Evolutionary conservation across 345 rosid species (phyloP).

Genomic region (Euclidium syriacum): DNA sequence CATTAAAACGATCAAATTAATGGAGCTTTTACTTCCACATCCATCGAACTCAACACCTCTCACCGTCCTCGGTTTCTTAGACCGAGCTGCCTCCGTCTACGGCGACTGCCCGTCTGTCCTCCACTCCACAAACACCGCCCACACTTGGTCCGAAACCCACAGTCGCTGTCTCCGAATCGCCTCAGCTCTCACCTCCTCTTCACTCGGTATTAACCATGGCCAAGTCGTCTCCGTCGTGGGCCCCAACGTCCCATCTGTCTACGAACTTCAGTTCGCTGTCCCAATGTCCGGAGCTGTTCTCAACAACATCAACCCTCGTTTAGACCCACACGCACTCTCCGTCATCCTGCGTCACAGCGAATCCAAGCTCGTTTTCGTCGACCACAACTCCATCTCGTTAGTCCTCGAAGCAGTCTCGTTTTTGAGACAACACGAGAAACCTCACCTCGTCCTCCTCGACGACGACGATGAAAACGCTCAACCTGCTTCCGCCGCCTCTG

Average conservation of each 20-base stretch:
- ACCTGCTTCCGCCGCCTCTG: not conserved
- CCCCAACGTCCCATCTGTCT: constrained; percentile 56
- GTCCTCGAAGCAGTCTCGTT: constrained; percentile 49
- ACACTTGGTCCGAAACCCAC: constrained; percentile 70
- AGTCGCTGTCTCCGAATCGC: constrained; percentile 71
- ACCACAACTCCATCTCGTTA: constrained; percentile 29
- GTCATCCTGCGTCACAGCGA: constrained; percentile 46
- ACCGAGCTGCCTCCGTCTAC: constrained; percentile 69
- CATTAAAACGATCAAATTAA: not conserved
- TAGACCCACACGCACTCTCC: constrained; percentile 51
- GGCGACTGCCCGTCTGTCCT: constrained; percentile 64
- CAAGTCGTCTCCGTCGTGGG: constrained; percentile 58
- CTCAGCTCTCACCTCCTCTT: constrained; percentile 52
- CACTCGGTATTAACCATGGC: constrained; percentile 36
- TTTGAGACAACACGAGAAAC: constrained; percentile 11
- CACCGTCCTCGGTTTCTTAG: constrained; percentile 41
- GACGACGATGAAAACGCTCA: constrained; percentile 25
- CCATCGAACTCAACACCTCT: constrained; percentile 34
- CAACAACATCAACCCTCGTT: constrained; percentile 57
- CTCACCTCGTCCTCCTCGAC: constrained; percentile 41
- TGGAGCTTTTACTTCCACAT: constrained; percentile 40
- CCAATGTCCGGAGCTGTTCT: constrained; percentile 70
- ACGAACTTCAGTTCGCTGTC: constrained; percentile 67
- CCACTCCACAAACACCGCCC: constrained; percentile 43
- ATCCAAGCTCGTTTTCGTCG: constrained; percentile 62